Base-by-base conservation (phyloP, 306 rosid species). In the Medicago lupulina region DNA sequence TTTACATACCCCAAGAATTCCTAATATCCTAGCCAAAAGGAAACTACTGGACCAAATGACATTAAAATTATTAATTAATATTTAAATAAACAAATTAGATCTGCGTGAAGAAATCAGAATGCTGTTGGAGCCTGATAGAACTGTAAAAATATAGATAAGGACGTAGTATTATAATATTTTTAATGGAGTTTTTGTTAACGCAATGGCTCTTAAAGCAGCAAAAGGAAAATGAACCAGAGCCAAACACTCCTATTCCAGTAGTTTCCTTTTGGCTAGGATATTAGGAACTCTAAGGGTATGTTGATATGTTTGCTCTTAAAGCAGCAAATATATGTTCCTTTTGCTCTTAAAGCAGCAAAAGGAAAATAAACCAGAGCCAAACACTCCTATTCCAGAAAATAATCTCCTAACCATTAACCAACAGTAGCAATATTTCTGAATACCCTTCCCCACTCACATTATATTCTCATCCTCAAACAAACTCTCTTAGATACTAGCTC, bases 61-160 rank as follows among this genome's bases (percentile, higher is more conserved):
- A 53, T 41, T 14, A 43, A 16, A 69, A 57, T 14, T 21, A 46
- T 40, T 51, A 57, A 4, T 40, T 36, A 23, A 67, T 15, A 38
- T 41, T 67, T 16, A 25, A 25, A 49, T 13, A 67, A 58, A 58
- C 64, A 58, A 5, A 68, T 59, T 38, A 76, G 31, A 49, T 58
- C 58, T 14, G 25, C n/a, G 36, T 13, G 15, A 40, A 60, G 36
- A 70, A 63, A 19, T 43, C 18, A 7, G 54, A 43, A 67, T 66
- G 28, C 65, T 47, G 43, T 67, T 54, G 66, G 31, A 43, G 63
- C 34, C 3, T 28, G 34, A 28, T 28, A 28, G 34, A 28, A 28
- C 2, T 28, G 34, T 28, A 28, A 28, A 28, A 28, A 2, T 28
- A 28, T 28, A 3, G 34, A 28, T 2, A 28, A 28, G 3, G 34